These are phyloP conservation scores for Hibiscus tridactylites DNA, from an alignment of 345 rosid species.

Conservation along the genomic window DNA sequence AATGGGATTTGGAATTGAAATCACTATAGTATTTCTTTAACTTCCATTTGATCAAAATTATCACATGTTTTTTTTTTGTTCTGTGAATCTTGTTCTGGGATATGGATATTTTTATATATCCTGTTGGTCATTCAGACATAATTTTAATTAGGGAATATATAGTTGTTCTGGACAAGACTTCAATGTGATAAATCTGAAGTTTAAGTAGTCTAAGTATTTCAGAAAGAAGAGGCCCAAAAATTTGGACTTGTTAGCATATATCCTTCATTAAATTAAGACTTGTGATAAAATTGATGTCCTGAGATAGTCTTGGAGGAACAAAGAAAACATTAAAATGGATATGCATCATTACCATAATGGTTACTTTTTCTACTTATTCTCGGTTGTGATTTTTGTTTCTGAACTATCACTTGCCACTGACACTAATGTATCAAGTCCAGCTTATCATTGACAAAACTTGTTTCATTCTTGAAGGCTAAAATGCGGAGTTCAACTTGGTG, in stretches of 20 bases:
- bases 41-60: neutral
- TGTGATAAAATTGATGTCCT: neutral
- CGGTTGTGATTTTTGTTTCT: neutral
- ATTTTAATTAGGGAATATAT: neutral
- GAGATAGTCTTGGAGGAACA: neutral
- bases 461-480: constrained; percentile 42
- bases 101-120: neutral
- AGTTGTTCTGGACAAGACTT: neutral
- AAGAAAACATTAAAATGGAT: neutral
- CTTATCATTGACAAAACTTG: neutral
- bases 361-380: neutral
- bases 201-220: neutral
- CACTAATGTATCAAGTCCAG: neutral
- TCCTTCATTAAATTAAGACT: neutral
- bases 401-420: neutral
- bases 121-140: neutral
- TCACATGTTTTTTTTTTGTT: neutral
- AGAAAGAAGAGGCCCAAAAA: neutral
- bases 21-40: neutral
- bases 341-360: neutral
- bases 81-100: neutral
- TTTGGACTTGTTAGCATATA: neutral
- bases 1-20: neutral
- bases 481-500: constrained; percentile 77
- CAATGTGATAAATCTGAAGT: neutral